A percentile compares a stretch with the other conserved stretches of the same genome.
phyloP scores from a whole-genome alignment of 2,329 filamentous ascomycete species.

The Apiospora hydei region DNA sequence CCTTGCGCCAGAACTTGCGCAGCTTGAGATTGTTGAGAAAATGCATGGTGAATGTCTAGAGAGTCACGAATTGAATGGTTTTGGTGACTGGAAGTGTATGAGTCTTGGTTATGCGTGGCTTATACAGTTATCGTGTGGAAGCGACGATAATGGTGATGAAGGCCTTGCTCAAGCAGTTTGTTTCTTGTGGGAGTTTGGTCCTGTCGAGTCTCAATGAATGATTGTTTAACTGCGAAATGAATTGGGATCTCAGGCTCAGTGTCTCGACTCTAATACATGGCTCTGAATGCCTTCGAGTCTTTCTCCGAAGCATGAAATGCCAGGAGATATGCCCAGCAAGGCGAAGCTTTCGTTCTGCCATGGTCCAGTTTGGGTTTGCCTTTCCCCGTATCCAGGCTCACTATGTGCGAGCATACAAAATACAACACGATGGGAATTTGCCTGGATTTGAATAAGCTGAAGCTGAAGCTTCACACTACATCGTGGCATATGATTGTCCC shows the following conservation, averaged over 20 bases:
- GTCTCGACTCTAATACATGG: neutral
- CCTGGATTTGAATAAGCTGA: neutral
- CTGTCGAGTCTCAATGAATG: neutral
- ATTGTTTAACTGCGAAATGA: neutral
- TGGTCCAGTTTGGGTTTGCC: neutral
- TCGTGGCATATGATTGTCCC: neutral
- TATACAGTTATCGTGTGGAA: neutral
- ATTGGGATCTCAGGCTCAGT: accelerated
- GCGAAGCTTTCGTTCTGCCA: neutral
- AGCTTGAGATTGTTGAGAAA: neutral
- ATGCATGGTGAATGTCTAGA: neutral
- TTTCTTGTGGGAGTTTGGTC: neutral
- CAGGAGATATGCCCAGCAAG: neutral
- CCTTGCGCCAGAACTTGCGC: neutral
- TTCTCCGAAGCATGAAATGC: neutral
- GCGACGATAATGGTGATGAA: neutral
- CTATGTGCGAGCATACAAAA: neutral
- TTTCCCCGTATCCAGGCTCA: neutral
- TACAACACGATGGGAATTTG: neutral
- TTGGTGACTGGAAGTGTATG: neutral
- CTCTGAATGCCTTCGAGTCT: neutral
- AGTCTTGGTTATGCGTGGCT: neutral
- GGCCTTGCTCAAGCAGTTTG: neutral
- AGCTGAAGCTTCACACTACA: neutral
- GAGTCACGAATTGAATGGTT: neutral